A percentile compares a stretch with the other conserved stretches of the same genome.
Evolutionary conservation across 2,329 filamentous ascomycete genomes (phyloP).

Genomic region (Xylaria sp.): DNA sequence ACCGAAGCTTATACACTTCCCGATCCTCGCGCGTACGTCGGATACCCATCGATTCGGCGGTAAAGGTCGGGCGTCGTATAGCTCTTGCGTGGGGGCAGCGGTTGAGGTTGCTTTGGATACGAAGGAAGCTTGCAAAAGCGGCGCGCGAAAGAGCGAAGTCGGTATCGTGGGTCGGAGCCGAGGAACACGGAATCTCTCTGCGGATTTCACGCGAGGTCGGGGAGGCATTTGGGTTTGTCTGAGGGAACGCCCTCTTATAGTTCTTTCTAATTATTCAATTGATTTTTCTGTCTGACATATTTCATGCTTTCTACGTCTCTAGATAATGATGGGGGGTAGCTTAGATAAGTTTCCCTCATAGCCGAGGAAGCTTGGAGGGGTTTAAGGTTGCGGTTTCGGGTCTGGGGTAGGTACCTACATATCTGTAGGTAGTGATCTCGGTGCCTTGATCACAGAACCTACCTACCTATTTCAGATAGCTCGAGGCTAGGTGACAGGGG

Average conservation of each 20-base stretch:
- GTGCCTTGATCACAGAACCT: neutral
- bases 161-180: constrained; percentile 17
- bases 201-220: constrained; percentile 39
- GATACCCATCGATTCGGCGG: constrained; percentile 72
- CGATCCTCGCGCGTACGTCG: constrained; percentile 72
- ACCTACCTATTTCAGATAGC: constrained; percentile 6
- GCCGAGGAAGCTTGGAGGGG: constrained; percentile 13
- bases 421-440: neutral
- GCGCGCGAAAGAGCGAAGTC: constrained; percentile 18
- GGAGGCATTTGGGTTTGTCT: constrained; percentile 39
- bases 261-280: neutral
- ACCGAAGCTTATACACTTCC: constrained; percentile 80
- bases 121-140: neutral
- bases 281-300: neutral
- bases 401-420: constrained; percentile 2
- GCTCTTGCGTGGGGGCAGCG: constrained; percentile 46
- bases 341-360: constrained; percentile 4
- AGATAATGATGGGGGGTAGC: no score
- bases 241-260: neutral
- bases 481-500: neutral
- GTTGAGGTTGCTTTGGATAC: neutral
- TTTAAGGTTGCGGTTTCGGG: neutral
- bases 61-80: constrained; percentile 7
- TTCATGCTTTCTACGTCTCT: neutral
- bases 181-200: constrained; percentile 16